A percentile compares a stretch with the other conserved stretches of the same genome.
These are phyloP conservation scores for Podospora comata DNA, from an alignment of 495 filamentous ascomycete species.

Conservation along the genomic window DNA sequence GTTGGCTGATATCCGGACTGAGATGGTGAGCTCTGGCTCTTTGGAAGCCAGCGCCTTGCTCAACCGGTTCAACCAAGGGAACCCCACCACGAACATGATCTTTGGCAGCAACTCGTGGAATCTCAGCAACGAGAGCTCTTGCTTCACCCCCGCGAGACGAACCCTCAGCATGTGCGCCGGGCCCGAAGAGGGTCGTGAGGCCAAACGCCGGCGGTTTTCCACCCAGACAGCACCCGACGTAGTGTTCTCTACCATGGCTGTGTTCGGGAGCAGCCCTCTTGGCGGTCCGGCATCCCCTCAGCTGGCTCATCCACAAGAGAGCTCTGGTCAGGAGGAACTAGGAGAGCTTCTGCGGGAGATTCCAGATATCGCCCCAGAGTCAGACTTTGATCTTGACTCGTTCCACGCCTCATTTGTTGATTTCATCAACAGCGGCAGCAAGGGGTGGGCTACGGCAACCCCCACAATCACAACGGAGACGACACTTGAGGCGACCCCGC, in stretches of 20 bases:
- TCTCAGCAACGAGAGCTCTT: not conserved
- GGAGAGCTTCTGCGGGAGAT: constrained; percentile 7
- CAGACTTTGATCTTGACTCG: constrained; percentile 24
- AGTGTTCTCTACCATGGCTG: constrained; percentile 2
- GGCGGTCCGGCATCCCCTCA: constrained; percentile 4
- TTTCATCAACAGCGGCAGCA: constrained; percentile 16
- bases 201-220: constrained; percentile 24
- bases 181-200: constrained; percentile 15
- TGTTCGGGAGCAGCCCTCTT: constrained; percentile 5
- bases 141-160: not conserved
- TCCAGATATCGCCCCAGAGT: constrained; percentile 2
- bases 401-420: constrained; percentile 23
- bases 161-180: not conserved
- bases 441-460: not conserved
- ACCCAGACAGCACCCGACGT: constrained; percentile 14
- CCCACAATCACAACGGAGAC: not conserved
- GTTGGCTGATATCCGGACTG: constrained; percentile 34
- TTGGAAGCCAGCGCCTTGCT: constrained; percentile 13
- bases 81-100: constrained; percentile 3
- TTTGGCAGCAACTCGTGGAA: constrained; percentile 19
- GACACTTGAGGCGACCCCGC: not conserved
- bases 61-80: constrained; percentile 8
- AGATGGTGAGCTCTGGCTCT: constrained; percentile 25
- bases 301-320: constrained; percentile 12
- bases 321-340: not conserved